A percentile compares a stretch with the other conserved stretches of the same genome.
phyloP scores from a whole-genome alignment of 1,284 basidiomycete genomes.

The Heterobasidion occidentale region DNA sequence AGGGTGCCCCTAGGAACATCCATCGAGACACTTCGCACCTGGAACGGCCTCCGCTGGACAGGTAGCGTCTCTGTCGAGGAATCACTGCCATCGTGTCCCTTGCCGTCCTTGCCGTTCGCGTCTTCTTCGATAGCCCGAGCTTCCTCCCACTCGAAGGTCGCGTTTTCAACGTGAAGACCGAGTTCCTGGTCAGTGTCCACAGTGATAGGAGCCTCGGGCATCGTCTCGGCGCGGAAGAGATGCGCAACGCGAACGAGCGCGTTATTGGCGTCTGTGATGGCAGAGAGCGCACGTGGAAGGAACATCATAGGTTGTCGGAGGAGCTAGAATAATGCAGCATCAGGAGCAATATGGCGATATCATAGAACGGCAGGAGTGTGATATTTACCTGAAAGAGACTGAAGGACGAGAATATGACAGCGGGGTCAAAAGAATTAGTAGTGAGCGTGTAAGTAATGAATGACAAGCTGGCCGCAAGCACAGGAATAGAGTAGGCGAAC shows the following conservation, averaged over 20 bases:
- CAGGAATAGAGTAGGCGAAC: slow-evolving; percentile 48
- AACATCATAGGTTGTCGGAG: slow-evolving; percentile 64
- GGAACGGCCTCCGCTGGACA: slow-evolving; percentile 35
- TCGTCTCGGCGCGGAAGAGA: slow-evolving; percentile 74
- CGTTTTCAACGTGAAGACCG: slow-evolving; percentile 55
- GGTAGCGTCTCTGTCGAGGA: not conserved
- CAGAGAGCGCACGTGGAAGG: slow-evolving; percentile 43
- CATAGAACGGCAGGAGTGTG: slow-evolving; percentile 49
- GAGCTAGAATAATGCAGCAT: slow-evolving; percentile 41
- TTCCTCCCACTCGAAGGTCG: slow-evolving; percentile 81
- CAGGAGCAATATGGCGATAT: slow-evolving; percentile 57
- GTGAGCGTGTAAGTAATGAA: slow-evolving; percentile 67
- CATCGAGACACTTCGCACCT: slow-evolving; percentile 53
- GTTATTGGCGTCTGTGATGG: slow-evolving; percentile 74
- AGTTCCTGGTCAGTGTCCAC: slow-evolving; percentile 40
- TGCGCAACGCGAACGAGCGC: slow-evolving; percentile 62
- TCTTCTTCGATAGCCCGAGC: slow-evolving; percentile 23
- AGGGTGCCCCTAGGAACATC: slow-evolving; percentile 65
- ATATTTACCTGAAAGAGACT: slow-evolving; percentile 51
- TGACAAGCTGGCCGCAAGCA: slow-evolving; percentile 66
- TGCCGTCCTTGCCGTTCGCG: slow-evolving; percentile 6
- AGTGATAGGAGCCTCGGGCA: slow-evolving; percentile 38
- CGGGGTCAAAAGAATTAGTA: slow-evolving; percentile 47
- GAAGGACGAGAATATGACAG: slow-evolving; percentile 65
- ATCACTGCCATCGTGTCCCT: not conserved